Evolutionary conservation across 495 filamentous ascomycete genomes (phyloP), one percentile per base, ranked within the genome.

Genomic region (Penicillium steckii): DNA sequence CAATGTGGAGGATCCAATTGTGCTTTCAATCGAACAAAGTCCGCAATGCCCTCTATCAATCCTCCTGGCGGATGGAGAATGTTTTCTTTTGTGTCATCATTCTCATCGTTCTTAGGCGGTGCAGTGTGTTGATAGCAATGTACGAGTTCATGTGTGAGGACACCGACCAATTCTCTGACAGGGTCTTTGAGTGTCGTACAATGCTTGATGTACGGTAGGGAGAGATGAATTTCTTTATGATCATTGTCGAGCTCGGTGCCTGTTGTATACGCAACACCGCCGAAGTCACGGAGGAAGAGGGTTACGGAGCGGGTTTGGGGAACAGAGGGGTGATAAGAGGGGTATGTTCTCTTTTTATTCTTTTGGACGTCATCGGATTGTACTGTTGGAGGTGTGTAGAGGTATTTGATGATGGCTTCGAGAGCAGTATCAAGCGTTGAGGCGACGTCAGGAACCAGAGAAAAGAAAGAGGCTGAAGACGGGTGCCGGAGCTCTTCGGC

Each of bases 141-240:
- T 9, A 97, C 94, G 55, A 97, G 86, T 71, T 98, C 94, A 67
- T 98, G 94, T 0, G 84, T 83, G 8, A 98, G 60, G 2, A 98
- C 90, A 32, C 94, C 94, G 9, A 77, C 69, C 50, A 97, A 84
- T 71, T 98, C 94, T 26, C 80, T 59, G 8, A 65, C 55, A 12
- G 72, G 65, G 32, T 70, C 61, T 22, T 50, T 24, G 0, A 44
- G 48, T 8, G 74, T 74, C 2, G 75, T 69, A 49, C 73, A 66
- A 48, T 70, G 64, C 12, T 68, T 49, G 59, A 97, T 85, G 71
- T 96, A 96, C 46, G 80, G 71, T 9, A 91, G 81, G 4, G 82
- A 88, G 73, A 97, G 79, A 71, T 96, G 90, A 50, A 98, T 96
- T 62, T 96, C 91, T 64, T 98, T 97, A 74, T 97, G 90, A 63